Evolutionary conservation across 1,284 basidiomycete genomes (phyloP), one percentile per base, ranked within the genome.

Genomic region (Porphyrellus sp.): DNA sequence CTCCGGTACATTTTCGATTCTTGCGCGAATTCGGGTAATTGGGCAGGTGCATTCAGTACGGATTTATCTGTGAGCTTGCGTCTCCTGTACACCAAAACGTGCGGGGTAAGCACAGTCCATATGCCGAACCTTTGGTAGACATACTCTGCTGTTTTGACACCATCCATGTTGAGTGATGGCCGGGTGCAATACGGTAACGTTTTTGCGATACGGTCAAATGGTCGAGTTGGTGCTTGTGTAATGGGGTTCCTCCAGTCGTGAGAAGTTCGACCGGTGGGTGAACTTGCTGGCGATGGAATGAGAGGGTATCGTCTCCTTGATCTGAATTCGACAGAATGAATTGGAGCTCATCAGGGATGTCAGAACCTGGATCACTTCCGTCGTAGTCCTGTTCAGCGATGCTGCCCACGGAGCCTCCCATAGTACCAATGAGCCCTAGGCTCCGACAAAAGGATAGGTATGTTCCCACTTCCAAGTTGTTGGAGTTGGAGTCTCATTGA

Each of bases 1-100:
- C 91, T 85, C 53, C 84, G 80, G 71, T 98, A 98, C 78, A 96
- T 90, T 49, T 79, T 79, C 21, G 91, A 91, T 70, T 96, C 88
- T 58, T 82, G 78, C 18, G 86, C 79, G 62, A 94, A 89, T 42
- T 84, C 80, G 23, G 85, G 81, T 55, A 81, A 78, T 58, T 86
- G 77, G 44, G 81, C 72, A 23, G 91, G 74, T 46, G 80, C 80
- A 74, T 83, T 83, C 0, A 91, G 91, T 25, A 93, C 74, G 34
- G 80, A 80, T 70, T 87, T 89, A 68, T 91, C 90, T 2, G 87
- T 89, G 35, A 91, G 77, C 65, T 91, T 90, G 52, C 89, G 82
- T 64, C 83, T 85, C 69, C 88, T 91, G 54, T 48, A 18, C 40
- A 46, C 27, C 44, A 23, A 28, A 8, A 21, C 16, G 8, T 20